Percentiles rank a stretch among this genome's conserved stretches.
Evolutionary conservation across 805 yeast genomes (phyloP).

Genomic region (Tetrapisispora nanseiensis): DNA sequence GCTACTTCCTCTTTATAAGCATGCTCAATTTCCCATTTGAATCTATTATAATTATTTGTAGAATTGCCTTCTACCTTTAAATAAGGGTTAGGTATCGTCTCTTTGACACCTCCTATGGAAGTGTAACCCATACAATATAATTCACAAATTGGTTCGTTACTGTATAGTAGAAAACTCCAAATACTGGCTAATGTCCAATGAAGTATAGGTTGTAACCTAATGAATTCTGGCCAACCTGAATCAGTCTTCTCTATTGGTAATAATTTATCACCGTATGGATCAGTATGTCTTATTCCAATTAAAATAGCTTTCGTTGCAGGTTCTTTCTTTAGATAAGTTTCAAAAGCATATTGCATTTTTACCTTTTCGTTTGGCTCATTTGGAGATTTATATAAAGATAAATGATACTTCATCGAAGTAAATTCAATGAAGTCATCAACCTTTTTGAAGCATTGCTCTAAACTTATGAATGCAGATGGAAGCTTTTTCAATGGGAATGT

Average conservation of each 20-base stretch:
- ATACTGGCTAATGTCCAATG: slow-evolving; percentile 79
- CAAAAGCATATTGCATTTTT: slow-evolving; percentile 60
- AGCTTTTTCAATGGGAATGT: slow-evolving; percentile 16
- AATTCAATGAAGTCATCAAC: slow-evolving; percentile 53
- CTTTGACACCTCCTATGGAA: slow-evolving; percentile 69
- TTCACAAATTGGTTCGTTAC: slow-evolving; percentile 56
- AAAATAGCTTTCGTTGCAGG: slow-evolving; percentile 60
- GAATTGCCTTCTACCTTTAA: slow-evolving; percentile 22
- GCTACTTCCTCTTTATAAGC: slow-evolving; percentile 5
- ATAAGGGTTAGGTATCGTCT: slow-evolving; percentile 66
- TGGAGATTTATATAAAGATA: slow-evolving; percentile 36
- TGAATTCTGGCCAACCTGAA: slow-evolving; percentile 82
- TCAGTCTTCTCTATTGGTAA: slow-evolving; percentile 65
- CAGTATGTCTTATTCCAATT: slow-evolving; percentile 82
- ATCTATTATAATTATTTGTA: slow-evolving; percentile 4
- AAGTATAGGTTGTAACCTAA: slow-evolving; percentile 77
- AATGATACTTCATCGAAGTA: slow-evolving; percentile 45
- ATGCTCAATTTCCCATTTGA: slow-evolving; percentile 23
- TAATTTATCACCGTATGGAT: slow-evolving; percentile 66
- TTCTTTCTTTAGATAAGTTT: slow-evolving; percentile 43
- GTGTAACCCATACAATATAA: slow-evolving; percentile 83
- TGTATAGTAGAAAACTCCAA: slow-evolving; percentile 68
- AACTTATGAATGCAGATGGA: slow-evolving; percentile 63
- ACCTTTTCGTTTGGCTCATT: slow-evolving; percentile 19
- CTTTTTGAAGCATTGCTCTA: slow-evolving; percentile 62